These are phyloP conservation scores for Phytophthora hybrid DNA, from an alignment of 352 stramenopile genomes.

Conservation along the genomic window DNA sequence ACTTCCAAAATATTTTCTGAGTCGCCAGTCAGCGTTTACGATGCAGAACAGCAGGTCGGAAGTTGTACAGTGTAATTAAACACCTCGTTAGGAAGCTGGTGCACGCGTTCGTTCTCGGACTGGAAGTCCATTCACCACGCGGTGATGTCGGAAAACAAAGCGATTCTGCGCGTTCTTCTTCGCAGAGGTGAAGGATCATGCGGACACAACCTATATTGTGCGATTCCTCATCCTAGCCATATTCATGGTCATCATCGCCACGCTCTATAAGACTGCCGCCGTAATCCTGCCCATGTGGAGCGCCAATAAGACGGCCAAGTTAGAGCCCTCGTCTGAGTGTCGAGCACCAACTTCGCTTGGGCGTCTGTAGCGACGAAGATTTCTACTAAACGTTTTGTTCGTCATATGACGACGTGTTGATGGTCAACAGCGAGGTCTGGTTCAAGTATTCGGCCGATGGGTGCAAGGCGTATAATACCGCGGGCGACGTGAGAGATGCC, in stretches of 20 bases:
- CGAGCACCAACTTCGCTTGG: constrained; percentile 26
- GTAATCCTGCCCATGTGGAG: constrained; percentile 32
- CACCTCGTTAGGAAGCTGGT: constrained; percentile 48
- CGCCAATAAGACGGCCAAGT: constrained; percentile 24
- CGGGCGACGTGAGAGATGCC: constrained; percentile 34
- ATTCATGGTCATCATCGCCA: constrained; percentile 25
- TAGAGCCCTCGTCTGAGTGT: constrained; percentile 1
- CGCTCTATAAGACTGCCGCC: constrained; percentile 29
- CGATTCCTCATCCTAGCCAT: constrained; percentile 9
- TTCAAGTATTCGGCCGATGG: constrained; percentile 55
- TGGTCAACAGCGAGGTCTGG: constrained; percentile 38
- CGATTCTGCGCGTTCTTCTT: constrained; percentile 63
- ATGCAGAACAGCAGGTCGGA: constrained; percentile 18
- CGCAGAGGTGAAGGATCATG: constrained; percentile 37
- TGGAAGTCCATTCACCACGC: constrained; percentile 78
- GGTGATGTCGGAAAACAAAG: constrained; percentile 68
- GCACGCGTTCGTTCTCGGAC: constrained; percentile 67
- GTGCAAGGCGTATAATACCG: constrained; percentile 48
- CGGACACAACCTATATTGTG: neutral
- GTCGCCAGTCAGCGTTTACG: constrained; percentile 3
- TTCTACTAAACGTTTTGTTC: constrained; percentile 69
- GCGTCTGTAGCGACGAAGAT: constrained; percentile 60
- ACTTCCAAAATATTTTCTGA: constrained; percentile 5
- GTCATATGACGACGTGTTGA: constrained; percentile 49
- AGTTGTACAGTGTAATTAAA: neutral